Base-by-base conservation (phyloP, 352 stramenopile genomes). In the Pythium apleroticum region DNA sequence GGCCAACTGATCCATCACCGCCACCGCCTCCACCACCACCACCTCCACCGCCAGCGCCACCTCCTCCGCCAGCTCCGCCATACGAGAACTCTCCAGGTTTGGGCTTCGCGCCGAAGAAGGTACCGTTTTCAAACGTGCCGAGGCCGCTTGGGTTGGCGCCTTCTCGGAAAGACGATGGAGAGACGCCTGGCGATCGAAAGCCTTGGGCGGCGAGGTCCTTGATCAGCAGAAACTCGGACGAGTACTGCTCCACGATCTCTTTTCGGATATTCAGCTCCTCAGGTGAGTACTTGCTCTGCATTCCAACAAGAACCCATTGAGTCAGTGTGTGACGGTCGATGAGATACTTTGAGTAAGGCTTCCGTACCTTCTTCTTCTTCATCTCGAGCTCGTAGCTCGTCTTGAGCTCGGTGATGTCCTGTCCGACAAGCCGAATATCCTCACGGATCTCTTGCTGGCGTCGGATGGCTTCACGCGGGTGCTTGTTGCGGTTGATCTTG, bases 221-320 rank as follows among this genome's bases (percentile, higher is more conserved):
- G 69, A 92, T 79, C 37, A 88, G 74, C 63, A 77, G 78, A 57
- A 81, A 90, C 71, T 95, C 86, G 52, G 83, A 81, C 52, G 73
- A 78, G 64, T 95, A 95, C 65, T 95, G 86, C 14, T 84, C 76
- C 12, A 95, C 68, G 30, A 92, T 86, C 41, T 95, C 86, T 65
- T 88, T 90, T 25, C 86, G 76, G 31, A 92, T 93, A 52, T 84
- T 70, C 24, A 93, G 54, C 57, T 95, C 84, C 63, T 90, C 81
- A 0, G 77, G 79, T 24, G 75, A 69, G 58, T 93, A 88, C 63
- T 95, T 95, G 68, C 74, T 91, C 84, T 93, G 27, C 19, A 39
- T 19, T n/a, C 2, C 54, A 43, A 8, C 15, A 20, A 46, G 8
- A 43, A 3, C 35, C 11, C 20, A 62, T 11, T 55, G 12, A 46